A percentile compares a stretch with the other conserved stretches of the same genome.
Conservation (phyloP, 352 stramenopile species). For the Blastocystis sp. region DNA sequence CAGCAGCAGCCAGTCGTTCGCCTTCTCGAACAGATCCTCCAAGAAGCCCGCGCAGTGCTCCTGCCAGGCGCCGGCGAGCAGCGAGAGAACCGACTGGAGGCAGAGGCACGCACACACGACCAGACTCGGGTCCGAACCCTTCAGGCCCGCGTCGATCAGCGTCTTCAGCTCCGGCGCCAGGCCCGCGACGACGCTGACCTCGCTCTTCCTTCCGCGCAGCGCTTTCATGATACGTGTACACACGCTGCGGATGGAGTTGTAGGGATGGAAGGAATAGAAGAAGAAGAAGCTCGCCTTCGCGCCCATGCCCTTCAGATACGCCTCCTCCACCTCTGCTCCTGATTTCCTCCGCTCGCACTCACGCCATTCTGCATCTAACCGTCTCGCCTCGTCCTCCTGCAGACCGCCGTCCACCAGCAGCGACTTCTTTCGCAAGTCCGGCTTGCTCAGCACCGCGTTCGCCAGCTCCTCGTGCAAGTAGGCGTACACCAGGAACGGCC, state of each 20-base stretch:
- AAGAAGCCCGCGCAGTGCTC: background rate
- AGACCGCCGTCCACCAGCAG: slow-evolving; percentile 20
- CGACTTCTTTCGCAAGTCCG: slow-evolving; percentile 5
- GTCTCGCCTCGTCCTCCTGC: background rate
- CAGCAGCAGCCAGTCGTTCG: background rate
- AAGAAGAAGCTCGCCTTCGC: background rate
- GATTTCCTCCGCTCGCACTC: background rate
- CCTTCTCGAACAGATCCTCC: background rate
- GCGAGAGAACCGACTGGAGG: background rate
- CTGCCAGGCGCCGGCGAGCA: background rate
- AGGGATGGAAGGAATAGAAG: slow-evolving; percentile 59
- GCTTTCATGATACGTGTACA: slow-evolving; percentile 25
- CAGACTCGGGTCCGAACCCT: background rate
- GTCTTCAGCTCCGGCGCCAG: background rate
- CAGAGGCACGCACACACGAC: slow-evolving; percentile 40
- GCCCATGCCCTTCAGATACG: slow-evolving; percentile 32
- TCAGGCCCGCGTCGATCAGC: background rate
- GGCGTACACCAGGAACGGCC: slow-evolving; percentile 54
- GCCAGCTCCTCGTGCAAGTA: slow-evolving; percentile 48
- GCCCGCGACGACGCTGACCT: background rate
- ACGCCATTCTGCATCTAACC: background rate
- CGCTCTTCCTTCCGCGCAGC: background rate
- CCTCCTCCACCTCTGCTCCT: slow-evolving; percentile 12
- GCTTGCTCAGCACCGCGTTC: background rate
- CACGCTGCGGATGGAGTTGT: slow-evolving; percentile 32